Conservation (phyloP, 352 stramenopile genomes). For the Plasmopara viticola region DNA sequence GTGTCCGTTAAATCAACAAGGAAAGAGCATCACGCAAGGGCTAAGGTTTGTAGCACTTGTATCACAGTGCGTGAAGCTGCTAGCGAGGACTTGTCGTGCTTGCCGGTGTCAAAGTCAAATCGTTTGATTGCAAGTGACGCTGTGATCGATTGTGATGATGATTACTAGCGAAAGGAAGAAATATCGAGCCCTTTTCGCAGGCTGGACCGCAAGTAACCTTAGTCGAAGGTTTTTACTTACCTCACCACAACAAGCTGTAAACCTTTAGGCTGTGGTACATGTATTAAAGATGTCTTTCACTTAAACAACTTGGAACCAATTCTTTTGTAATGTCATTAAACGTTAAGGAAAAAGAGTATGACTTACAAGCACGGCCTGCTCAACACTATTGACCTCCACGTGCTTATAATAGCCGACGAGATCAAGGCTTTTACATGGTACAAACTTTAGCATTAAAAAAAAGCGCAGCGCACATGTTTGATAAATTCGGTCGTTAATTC, state of each 20-base stretch:
- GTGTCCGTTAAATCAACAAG: constrained; percentile 31
- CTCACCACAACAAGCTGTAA: too few species aligned
- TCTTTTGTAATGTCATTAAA: too few species aligned
- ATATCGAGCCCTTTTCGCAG: background rate
- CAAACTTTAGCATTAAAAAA: background rate
- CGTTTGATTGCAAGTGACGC: constrained; percentile 48
- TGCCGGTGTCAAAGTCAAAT: constrained; percentile 37
- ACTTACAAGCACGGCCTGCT: too few species aligned
- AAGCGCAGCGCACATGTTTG: background rate
- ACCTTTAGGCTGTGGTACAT: too few species aligned
- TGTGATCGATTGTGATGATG: constrained; percentile 43
- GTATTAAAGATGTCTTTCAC: too few species aligned
- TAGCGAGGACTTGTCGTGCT: constrained; percentile 45
- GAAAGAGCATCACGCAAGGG: constrained; percentile 38
- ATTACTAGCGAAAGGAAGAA: constrained; percentile 30
- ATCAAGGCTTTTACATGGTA: background rate
- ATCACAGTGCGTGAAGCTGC: constrained; percentile 50
- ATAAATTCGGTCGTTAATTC: background rate
- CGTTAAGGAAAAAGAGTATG: too few species aligned
- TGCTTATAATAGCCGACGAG: too few species aligned
- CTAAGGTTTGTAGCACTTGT: constrained; percentile 72
- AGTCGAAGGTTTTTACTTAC: too few species aligned
- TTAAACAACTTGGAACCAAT: too few species aligned
- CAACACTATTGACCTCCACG: too few species aligned
- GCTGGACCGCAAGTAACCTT: too few species aligned